phyloP scores from a whole-genome alignment of 768 basidiomycete genomes.

The Lentinula lateritia region DNA sequence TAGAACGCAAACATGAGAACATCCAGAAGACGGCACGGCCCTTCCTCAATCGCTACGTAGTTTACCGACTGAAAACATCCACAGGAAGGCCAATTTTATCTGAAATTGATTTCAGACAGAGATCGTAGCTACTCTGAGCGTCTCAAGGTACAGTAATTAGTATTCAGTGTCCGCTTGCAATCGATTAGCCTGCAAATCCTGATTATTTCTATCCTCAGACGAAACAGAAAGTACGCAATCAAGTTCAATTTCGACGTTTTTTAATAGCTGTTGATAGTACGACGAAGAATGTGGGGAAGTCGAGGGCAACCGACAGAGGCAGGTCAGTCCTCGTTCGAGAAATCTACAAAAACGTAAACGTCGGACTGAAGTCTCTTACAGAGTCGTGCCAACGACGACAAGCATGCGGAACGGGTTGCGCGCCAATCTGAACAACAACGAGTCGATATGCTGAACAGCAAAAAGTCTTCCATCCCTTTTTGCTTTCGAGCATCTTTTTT shows the following conservation, averaged over 20 bases:
- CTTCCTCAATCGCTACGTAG: background rate
- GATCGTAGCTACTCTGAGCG: constrained; percentile 66
- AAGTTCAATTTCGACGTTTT: background rate
- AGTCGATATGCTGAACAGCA: constrained; percentile 73
- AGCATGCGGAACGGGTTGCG: constrained; percentile 66
- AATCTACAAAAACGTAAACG: background rate
- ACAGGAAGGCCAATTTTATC: constrained; percentile 67
- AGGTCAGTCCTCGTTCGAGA: constrained; percentile 34
- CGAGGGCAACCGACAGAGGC: constrained; percentile 72
- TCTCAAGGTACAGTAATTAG: constrained; percentile 44
- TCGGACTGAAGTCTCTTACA: constrained; percentile 20
- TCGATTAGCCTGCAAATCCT: background rate
- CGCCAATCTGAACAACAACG: constrained; percentile 74
- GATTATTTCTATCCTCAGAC: constrained; percentile 12
- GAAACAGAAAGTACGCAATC: constrained; percentile 23
- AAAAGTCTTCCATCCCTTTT: constrained; percentile 47
- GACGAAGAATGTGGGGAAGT: constrained; percentile 74
- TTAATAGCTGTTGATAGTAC: constrained; percentile 43
- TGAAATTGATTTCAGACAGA: constrained; percentile 64
- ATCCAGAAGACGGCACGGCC: constrained; percentile 57
- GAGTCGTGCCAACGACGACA: constrained; percentile 68
- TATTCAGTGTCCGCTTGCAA: background rate
- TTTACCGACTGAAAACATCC: background rate
- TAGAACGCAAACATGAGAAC: constrained; percentile 62
- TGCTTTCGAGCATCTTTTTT: no score